Evolutionary conservation across 495 filamentous ascomycete genomes (phyloP), one percentile per base, ranked within the genome.

Genomic region (Neurospora sp.): DNA sequence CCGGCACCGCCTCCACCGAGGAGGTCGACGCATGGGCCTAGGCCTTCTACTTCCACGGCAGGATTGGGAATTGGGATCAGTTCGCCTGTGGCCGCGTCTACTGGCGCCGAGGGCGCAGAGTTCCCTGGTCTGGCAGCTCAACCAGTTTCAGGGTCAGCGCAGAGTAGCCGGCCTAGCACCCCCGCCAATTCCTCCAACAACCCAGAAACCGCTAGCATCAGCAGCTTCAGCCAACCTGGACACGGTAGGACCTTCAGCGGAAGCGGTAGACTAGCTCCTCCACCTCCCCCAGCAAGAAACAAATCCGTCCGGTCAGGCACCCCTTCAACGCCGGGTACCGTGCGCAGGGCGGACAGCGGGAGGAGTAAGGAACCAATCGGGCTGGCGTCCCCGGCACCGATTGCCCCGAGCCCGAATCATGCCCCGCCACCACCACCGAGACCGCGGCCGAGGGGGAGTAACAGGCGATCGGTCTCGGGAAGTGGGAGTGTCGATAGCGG

Each of bases 371-470:
- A 82, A 40, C 76, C 77, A 10, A 74, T 72, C 31, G 76, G 71
- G 18, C 14, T 66, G 27, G 23, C 54, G 5, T 66, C 54, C 54
- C 54, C 54, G 14, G 27, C 54, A 35, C 54, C 54, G 27, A 66
- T 66, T 18, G 23, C 54, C 12, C 2, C 54, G 54, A 66, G 38
- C 16, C 46, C 44, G 39, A 23, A 71, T 31, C 74, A 76, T 18
- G 80, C 85, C 9, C 88, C 87, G 1, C 90, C 90, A 2, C 90
- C 88, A 27, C 90, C 90, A 10, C 89, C 90, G 39, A 90, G 88
- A 18, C 85, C 88, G 16, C 85, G 89, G 69, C 84, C 86, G 70
- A 83, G 89, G 39, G 87, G 85, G 11, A 85, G 87, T 12, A 86
- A 84, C 38, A 69, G 72, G 12, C 54, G 72, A 84, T 89, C 31